Percentiles rank a stretch among this genome's conserved stretches.
phyloP scores from a whole-genome alignment of 2,329 filamentous ascomycete species.

The Aspergillus sp. region DNA sequence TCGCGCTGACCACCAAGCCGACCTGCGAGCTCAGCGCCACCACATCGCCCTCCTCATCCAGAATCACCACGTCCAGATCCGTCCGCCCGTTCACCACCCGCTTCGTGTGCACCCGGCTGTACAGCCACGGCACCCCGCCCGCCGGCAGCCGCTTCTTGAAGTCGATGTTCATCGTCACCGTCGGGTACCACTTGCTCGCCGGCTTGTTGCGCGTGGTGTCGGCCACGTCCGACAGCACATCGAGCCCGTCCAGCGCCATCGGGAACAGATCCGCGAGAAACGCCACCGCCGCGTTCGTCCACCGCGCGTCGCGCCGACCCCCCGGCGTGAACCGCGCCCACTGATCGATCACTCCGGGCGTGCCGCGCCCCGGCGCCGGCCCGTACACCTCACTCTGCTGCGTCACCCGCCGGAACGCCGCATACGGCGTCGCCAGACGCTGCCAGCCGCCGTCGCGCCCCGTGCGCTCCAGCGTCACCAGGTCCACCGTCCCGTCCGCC shows the following conservation, averaged over 20 bases:
- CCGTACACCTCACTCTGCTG: slow-evolving; percentile 51
- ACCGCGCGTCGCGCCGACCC: slow-evolving; percentile 46
- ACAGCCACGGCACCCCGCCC: slow-evolving; percentile 71
- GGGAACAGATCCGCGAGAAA: slow-evolving; percentile 70
- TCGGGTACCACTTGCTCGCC: slow-evolving; percentile 69
- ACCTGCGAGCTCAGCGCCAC: slow-evolving; percentile 70
- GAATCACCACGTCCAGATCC: slow-evolving; percentile 69
- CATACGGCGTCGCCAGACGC: slow-evolving; percentile 25
- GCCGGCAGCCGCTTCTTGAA: slow-evolving; percentile 69
- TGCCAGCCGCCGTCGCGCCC: slow-evolving; percentile 29
- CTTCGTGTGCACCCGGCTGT: slow-evolving; percentile 64
- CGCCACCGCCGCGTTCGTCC: slow-evolving; percentile 63
- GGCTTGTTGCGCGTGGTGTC: slow-evolving; percentile 22
- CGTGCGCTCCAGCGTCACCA: slow-evolving; percentile 16
- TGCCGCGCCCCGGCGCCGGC: slow-evolving; percentile 24
- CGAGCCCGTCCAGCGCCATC: slow-evolving; percentile 58
- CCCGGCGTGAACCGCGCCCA: slow-evolving; percentile 65
- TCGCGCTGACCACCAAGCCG: slow-evolving; percentile 61
- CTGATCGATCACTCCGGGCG: slow-evolving; percentile 52
- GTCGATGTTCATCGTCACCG: slow-evolving; percentile 71
- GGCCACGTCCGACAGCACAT: slow-evolving; percentile 33
- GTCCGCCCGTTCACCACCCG: slow-evolving; percentile 68
- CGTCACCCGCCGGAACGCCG: slow-evolving; percentile 48
- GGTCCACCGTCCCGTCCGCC: slow-evolving; percentile 29
- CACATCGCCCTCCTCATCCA: slow-evolving; percentile 63